Base-by-base conservation (phyloP, 352 stramenopile species). In the Elongisporangium anandrum region DNA sequence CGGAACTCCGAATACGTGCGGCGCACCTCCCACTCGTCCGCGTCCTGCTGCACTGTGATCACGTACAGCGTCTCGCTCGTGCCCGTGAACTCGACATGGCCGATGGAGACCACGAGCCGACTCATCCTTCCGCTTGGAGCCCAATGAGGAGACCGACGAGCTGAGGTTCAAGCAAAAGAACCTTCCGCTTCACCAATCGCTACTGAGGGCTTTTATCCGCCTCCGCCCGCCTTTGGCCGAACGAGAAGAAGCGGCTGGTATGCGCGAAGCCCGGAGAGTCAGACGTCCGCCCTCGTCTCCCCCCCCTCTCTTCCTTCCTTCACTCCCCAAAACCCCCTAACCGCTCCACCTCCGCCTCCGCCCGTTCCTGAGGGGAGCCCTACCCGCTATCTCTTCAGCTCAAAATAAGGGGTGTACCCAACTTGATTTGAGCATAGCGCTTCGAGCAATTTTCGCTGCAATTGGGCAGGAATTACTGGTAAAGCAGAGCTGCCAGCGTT, bases 41-140 rank as follows among this genome's bases (percentile, higher is more conserved):
- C 57, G 56, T 92, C 82, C 59, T 90, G 82, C 61, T 88, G 81
- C 50, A 92, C 82, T 6, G 84, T 85, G 29, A 92, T 60, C 20
- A 92, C 79, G 66, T 92, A 92, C 22, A 92, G 67, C 24, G 85
- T 85, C 59, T 90, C 70, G 57, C 75, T 77, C 45, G 68, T 70
- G 59, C 75, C 72, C 29, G 79, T 89, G 71, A 92, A 88, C 75
- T 92, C 82, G 61, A 90, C 80, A 63, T 90, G 82, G 54, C 73
- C 76, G 64, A 92, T 88, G 57, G 79, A 67, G 38, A 92, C 82
- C 55, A 88, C 76, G 50, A 92, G 74, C 45, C 77, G 77, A 68
- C 82, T 90, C 82, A 92, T 92, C 12, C 13, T 57, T 50, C 29
- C n/a, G n/a, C n/a, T n/a, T n/a, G n/a, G 29, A 41, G 29, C 29